phyloP scores from a whole-genome alignment of 768 basidiomycete genomes.

The Gloeophyllum trabeum region DNA sequence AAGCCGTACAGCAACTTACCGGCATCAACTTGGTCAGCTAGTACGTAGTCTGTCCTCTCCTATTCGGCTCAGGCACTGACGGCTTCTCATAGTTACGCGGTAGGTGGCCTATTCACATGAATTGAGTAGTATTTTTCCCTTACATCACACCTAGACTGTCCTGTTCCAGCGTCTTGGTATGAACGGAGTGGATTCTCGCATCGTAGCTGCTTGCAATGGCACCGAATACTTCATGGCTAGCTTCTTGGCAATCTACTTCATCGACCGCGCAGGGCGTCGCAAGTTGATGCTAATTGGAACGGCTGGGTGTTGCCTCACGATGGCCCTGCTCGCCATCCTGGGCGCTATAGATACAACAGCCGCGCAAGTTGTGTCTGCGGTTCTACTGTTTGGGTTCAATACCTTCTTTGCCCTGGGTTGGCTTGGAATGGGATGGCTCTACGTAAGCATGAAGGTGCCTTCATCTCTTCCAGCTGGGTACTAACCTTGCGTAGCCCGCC shows the following conservation, averaged over 20 bases:
- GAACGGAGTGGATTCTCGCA: slow-evolving; percentile 12
- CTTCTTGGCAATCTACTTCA: slow-evolving; percentile 33
- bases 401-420: slow-evolving; percentile 25
- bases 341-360: too few relatives aligned
- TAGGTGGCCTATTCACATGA: too few relatives aligned
- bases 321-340: slow-evolving; percentile 18
- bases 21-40: slow-evolving; percentile 20
- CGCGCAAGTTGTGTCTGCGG: too few relatives aligned
- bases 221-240: slow-evolving; percentile 31
- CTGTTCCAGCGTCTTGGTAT: too few relatives aligned
- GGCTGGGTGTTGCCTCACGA: slow-evolving; percentile 18
- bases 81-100: slow-evolving; percentile 17
- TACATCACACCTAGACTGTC: neutral
- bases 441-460: too few relatives aligned
- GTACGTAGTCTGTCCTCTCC: slow-evolving; percentile 3
- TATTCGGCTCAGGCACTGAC: slow-evolving; percentile 1
- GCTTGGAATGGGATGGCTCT: slow-evolving; percentile 26
- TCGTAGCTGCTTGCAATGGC: slow-evolving; percentile 23
- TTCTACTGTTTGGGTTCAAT: too few relatives aligned
- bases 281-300: slow-evolving; percentile 34
- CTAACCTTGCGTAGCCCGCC: slow-evolving; percentile 63
- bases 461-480: too few relatives aligned
- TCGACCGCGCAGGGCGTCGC: slow-evolving; percentile 37
- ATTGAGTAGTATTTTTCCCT: too few relatives aligned
- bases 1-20: slow-evolving; percentile 22